Evolutionary conservation across 495 filamentous ascomycete species (phyloP).

Genomic region (Aspergillus nanangensis): DNA sequence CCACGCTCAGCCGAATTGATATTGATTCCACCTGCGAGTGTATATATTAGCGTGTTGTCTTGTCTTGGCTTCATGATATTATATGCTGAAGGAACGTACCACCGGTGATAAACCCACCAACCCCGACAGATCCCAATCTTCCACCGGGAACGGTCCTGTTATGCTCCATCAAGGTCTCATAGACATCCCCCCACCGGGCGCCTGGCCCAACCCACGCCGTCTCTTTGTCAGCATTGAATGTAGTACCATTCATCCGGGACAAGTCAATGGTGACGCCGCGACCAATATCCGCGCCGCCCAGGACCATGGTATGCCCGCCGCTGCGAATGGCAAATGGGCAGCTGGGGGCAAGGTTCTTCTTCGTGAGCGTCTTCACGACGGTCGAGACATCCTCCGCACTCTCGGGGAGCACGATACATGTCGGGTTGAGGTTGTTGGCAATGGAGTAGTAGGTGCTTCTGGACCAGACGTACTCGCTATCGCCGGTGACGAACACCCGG

Average conservation of each 20-base stretch:
- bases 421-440: too few relatives aligned
- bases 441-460: too few relatives aligned
- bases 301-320: not conserved
- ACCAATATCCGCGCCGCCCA: not conserved
- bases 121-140: not conserved
- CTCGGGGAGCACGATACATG: not conserved
- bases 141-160: not conserved
- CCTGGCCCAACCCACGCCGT: not conserved
- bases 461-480: too few relatives aligned
- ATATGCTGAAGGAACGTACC: too few relatives aligned
- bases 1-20: not conserved
- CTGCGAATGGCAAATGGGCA: conserved; percentile 1
- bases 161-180: not conserved
- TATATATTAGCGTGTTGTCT: too few relatives aligned
- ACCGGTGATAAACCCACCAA: not conserved
- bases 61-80: too few relatives aligned
- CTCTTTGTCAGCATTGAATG: not conserved
- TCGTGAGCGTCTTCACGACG: not conserved
- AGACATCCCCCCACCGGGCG: not conserved
- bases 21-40: not conserved
- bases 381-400: not conserved
- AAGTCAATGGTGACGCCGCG: conserved; percentile 1
- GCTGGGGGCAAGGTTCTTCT: not conserved
- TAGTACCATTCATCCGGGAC: not conserved
- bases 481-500: too few relatives aligned